Base-by-base conservation (phyloP, 495 filamentous ascomycete species). In the Lasiosphaeriaceae sp. region DNA sequence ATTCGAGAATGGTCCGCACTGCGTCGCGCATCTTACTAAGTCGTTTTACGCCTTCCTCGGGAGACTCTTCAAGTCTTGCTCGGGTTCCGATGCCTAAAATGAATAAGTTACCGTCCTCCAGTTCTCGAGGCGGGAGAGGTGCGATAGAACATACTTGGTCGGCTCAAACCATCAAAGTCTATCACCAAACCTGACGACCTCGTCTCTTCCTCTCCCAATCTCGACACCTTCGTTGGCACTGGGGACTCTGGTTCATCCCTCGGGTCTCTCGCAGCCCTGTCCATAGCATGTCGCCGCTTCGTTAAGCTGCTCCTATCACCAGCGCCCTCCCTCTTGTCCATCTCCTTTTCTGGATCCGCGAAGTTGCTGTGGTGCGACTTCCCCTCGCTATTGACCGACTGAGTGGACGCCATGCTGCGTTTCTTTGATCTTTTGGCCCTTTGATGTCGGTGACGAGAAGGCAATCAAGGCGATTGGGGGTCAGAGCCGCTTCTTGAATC, bases 1-100 rank as follows among this genome's bases (percentile, higher is more conserved):
- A 97, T 74, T 98, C 95, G 7, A 98, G 79, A 35, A 98, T 90
- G 4, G 94, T 97, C 39, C 84, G 78, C 17, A 98, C 85, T 48
- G 94, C 95, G 55, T 88, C 90, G 14, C 88, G 82, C 54, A 98
- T 82, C 26, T 31, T 31, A 9, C 9, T 9, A 31, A 96, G 70
- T 23, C 90, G 79, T 58, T 81, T 43, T 14, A n/a, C 39, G 39
- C 8, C 14, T 43, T 43, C 9, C 39, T 43, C 39, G 8, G 39
- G 39, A 2, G 39, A 12, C 39, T 43, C 39, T 7, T 12, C 9
- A n/a, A 43, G 39, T 7, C 39, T 43, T 9, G 8, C 1, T 9
- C 39, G 39, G 39, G 39, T 43, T 43, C 39, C 39, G 39, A 43
- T 9, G 39, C 39, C 39, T 43, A 37, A 2, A 37, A 9, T 37